These are phyloP conservation scores for Talaromyces ruber DNA, from an alignment of 495 filamentous ascomycete species.

Conservation along the genomic window DNA sequence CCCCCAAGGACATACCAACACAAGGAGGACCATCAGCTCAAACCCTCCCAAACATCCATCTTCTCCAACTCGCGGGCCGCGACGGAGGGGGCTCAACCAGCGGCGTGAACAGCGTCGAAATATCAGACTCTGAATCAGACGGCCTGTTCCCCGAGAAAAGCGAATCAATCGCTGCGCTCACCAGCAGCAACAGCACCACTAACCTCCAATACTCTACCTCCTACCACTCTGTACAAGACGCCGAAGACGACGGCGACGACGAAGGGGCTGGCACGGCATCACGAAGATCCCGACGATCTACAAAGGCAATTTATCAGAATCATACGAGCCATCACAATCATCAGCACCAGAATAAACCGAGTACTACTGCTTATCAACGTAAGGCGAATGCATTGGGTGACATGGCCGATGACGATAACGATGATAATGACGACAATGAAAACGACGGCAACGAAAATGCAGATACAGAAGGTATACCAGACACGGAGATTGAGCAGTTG, in stretches of 20 bases:
- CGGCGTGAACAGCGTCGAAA: conserved; percentile 30
- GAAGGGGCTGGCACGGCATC: conserved; percentile 28
- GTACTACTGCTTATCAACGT: background rate
- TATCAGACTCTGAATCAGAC: conserved; percentile 32
- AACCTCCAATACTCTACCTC: conserved; percentile 4
- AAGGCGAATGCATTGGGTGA: conserved; percentile 8
- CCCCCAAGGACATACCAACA: background rate
- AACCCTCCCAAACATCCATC: conserved; percentile 17
- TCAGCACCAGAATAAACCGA: background rate
- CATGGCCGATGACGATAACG: background rate
- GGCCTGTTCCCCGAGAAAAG: conserved; percentile 8
- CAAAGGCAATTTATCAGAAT: conserved; percentile 16
- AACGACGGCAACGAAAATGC: background rate
- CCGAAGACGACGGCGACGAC: conserved; percentile 43
- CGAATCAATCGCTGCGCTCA: background rate
- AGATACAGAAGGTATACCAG: background rate
- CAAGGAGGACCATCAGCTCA: conserved; percentile 6
- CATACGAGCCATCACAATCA: conserved; percentile 16
- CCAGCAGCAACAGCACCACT: background rate
- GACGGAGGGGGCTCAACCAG: conserved; percentile 37
- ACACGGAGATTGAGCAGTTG: background rate
- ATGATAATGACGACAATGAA: background rate
- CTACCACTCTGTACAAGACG: conserved; percentile 23
- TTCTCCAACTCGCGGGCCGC: conserved; percentile 31
- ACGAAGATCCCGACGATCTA: conserved; percentile 12